phyloP scores from a whole-genome alignment of 2,329 filamentous ascomycete genomes.

The Emergomyces africanus region DNA sequence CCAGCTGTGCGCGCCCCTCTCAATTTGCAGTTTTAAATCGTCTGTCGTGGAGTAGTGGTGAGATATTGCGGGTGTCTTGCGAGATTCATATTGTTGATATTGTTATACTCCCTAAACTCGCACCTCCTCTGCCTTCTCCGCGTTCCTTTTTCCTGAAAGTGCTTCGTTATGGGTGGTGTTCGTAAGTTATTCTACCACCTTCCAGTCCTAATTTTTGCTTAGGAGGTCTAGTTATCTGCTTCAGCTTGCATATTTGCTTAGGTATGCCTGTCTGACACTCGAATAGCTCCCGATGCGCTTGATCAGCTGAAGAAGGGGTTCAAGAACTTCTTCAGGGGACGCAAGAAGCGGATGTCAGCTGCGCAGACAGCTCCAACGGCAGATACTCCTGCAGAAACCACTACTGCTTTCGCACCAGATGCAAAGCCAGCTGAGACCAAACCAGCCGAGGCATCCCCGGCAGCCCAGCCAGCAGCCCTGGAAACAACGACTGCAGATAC shows the following conservation, averaged over 20 bases:
- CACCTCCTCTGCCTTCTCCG: background rate
- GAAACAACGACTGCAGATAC: slow-evolving; percentile 7
- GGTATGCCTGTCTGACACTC: background rate
- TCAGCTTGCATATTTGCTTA: background rate
- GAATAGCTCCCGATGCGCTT: slow-evolving; percentile 20
- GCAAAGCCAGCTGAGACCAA: slow-evolving; percentile 10
- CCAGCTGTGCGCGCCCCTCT: background rate
- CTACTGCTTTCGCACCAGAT: slow-evolving; percentile 4
- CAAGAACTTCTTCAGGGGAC: slow-evolving; percentile 19
- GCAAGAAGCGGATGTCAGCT: slow-evolving; percentile 18
- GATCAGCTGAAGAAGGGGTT: slow-evolving; percentile 22
- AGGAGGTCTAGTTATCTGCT: background rate
- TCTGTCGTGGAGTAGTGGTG: background rate
- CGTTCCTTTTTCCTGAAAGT: background rate
- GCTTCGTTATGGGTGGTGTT: slow-evolving; percentile 21
- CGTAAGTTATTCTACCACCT: slow-evolving; percentile 16
- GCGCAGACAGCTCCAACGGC: slow-evolving; percentile 4
- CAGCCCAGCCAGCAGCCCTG: slow-evolving; percentile 2
- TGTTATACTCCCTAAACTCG: background rate
- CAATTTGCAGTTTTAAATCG: background rate
- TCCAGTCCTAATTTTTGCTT: background rate
- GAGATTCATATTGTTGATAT: background rate
- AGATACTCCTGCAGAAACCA: slow-evolving; percentile 7
- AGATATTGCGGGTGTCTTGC: background rate
- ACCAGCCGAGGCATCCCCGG: slow-evolving; percentile 6